Evolutionary conservation across 2,329 filamentous ascomycete species (phyloP).

Genomic region (Pseudogymnoascus sp.): DNA sequence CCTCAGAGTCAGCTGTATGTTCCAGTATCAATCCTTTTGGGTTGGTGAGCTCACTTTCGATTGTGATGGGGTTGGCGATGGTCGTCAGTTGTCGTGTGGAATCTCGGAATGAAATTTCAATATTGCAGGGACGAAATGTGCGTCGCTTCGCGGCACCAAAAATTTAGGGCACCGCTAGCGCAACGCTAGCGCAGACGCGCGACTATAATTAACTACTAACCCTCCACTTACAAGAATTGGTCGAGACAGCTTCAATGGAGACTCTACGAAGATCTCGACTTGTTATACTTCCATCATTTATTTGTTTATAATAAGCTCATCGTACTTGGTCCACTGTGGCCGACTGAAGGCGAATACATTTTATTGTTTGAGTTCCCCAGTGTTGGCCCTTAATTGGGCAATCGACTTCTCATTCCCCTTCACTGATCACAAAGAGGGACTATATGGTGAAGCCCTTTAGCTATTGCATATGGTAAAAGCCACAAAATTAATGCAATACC

Average conservation of each 20-base stretch:
- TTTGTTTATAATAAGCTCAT: neutral
- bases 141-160: slow-evolving; percentile 2
- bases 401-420: neutral
- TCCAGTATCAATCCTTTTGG: neutral
- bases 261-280: neutral
- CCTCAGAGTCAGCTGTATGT: slow-evolving; percentile 15
- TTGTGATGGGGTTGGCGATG: slow-evolving; percentile 9
- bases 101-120: slow-evolving; percentile 9
- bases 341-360: neutral
- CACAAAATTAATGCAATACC: neutral
- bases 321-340: neutral
- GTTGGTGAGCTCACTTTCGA: neutral
- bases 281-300: neutral
- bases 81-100: slow-evolving; percentile 10
- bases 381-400: neutral
- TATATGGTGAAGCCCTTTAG: neutral
- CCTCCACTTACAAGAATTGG: neutral
- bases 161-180: slow-evolving; percentile 9
- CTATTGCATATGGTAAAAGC: neutral
- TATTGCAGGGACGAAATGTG: slow-evolving; percentile 8
- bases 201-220: neutral
- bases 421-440: neutral
- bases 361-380: neutral
- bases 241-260: neutral
- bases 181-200: neutral